phyloP scores from a whole-genome alignment of 257 asterid species.

The Solanum tacnaense region DNA sequence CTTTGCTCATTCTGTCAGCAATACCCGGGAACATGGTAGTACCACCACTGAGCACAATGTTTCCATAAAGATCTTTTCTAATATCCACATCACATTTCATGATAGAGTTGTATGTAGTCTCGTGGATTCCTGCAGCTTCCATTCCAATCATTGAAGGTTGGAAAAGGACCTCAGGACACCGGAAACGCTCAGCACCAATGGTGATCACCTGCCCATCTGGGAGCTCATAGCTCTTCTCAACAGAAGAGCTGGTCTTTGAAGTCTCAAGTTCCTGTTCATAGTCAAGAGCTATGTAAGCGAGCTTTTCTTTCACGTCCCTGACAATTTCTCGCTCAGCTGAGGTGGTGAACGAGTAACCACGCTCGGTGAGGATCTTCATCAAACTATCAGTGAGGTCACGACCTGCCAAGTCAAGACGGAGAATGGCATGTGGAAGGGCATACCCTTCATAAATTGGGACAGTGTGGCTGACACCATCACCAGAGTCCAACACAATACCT shows the following conservation, averaged over 20 bases:
- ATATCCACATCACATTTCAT: conserved; percentile 43
- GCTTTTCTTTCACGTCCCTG: conserved; percentile 35
- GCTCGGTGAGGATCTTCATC: conserved; percentile 32
- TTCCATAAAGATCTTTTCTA: conserved; percentile 35
- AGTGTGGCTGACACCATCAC: conserved; percentile 40
- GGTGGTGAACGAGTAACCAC: conserved; percentile 35
- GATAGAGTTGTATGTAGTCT: conserved; percentile 35
- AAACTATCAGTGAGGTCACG: conserved; percentile 34
- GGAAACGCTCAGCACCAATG: conserved; percentile 32
- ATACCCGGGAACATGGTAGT: conserved; percentile 36
- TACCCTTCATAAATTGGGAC: conserved; percentile 42
- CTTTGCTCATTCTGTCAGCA: conserved; percentile 36
- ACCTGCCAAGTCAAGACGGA: conserved; percentile 38
- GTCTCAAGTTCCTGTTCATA: conserved; percentile 31
- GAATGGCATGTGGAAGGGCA: conserved; percentile 35
- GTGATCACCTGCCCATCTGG: conserved; percentile 42
- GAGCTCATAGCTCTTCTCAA: conserved; percentile 34
- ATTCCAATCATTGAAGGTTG: conserved; percentile 35
- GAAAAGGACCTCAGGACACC: conserved; percentile 43
- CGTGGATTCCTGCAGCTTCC: conserved; percentile 43
- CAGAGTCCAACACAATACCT: conserved; percentile 41
- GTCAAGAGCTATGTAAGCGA: conserved; percentile 34
- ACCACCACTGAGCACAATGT: conserved; percentile 40
- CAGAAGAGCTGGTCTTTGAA: conserved; percentile 28
- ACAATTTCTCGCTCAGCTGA: conserved; percentile 37